A percentile compares a stretch with the other conserved stretches of the same genome.
These are phyloP conservation scores for Tremellales sp. DNA, from an alignment of 1,284 basidiomycete species.

Conservation along the genomic window DNA sequence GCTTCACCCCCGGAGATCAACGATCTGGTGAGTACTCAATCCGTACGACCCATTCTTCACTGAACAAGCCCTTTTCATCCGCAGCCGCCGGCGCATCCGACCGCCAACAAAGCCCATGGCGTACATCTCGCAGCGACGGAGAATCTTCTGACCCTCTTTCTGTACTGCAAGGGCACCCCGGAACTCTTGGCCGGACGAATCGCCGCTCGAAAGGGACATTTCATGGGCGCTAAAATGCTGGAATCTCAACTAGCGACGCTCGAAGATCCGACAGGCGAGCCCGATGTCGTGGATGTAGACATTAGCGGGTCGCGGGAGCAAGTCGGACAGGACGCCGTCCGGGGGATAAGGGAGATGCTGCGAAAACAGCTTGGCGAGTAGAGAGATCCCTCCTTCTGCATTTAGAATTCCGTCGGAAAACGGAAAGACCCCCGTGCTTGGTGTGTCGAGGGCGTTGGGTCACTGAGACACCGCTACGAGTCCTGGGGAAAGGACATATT, in stretches of 20 bases:
- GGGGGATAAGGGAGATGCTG: constrained; percentile 34
- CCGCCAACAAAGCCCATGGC: constrained; percentile 14
- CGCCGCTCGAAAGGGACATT: constrained; percentile 69
- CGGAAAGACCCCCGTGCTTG: too few species aligned
- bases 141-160: constrained; percentile 65
- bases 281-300: constrained; percentile 64
- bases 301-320: constrained; percentile 58
- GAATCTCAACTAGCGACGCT: constrained; percentile 76
- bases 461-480: too few species aligned
- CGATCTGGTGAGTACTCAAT: constrained; percentile 31
- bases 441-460: too few species aligned
- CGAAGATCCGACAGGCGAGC: constrained; percentile 67
- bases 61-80: not conserved
- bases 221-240: constrained; percentile 84
- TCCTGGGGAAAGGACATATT: too few species aligned
- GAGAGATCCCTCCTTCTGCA: too few species aligned
- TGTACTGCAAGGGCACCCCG: constrained; percentile 70
- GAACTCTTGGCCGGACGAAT: constrained; percentile 68
- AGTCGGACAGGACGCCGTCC: constrained; percentile 54
- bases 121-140: constrained; percentile 32
- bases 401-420: too few species aligned
- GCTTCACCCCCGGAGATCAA: constrained; percentile 35
- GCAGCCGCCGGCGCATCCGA: constrained; percentile 21
- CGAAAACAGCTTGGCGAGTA: constrained; percentile 11
- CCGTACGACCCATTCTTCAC: not conserved